These are phyloP conservation scores for Phylloporus rhodoxanthus DNA, from an alignment of 768 basidiomycete species.

Conservation along the genomic window DNA sequence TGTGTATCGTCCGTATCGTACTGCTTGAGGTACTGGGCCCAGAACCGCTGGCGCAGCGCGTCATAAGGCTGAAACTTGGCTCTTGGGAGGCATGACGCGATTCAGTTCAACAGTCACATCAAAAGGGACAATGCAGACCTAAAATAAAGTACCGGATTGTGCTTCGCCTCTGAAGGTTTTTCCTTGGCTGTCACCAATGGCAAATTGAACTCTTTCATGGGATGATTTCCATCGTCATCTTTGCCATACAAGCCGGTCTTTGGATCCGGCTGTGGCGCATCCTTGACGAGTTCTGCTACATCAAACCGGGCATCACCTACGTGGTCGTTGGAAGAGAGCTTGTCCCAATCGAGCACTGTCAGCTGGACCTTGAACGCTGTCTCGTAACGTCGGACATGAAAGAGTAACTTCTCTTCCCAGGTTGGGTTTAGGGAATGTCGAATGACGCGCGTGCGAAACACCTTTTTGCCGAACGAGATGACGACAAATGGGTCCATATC, in stretches of 20 bases:
- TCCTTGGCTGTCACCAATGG: constrained; percentile 57
- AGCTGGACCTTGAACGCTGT: constrained; percentile 72
- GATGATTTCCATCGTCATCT: constrained; percentile 30
- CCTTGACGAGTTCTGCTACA: constrained; percentile 61
- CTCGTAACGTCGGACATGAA: constrained; percentile 90
- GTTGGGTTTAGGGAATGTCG: constrained; percentile 79
- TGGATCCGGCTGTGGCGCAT: constrained; percentile 60
- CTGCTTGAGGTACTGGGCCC: constrained; percentile 81
- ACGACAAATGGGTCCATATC: constrained; percentile 99
- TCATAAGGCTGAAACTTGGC: constrained; percentile 96
- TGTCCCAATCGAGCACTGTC: constrained; percentile 94
- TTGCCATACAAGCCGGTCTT: constrained; percentile 43
- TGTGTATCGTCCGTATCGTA: constrained; percentile 85
- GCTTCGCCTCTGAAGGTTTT: constrained; percentile 64
- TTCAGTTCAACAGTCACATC: constrained; percentile 2
- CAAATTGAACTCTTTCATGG: constrained; percentile 71
- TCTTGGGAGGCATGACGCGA: constrained; percentile 32
- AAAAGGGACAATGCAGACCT: constrained; percentile 35
- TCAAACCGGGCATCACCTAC: constrained; percentile 76
- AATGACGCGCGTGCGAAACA: constrained; percentile 87
- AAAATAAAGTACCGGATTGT: constrained; percentile 64
- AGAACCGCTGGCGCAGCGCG: constrained; percentile 84
- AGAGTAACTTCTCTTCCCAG: constrained; percentile 94
- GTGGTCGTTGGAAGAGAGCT: constrained; percentile 81
- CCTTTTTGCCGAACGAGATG: constrained; percentile 93